Evolutionary conservation across 2,329 filamentous ascomycete genomes (phyloP).

Genomic region (Fusarium hostae): DNA sequence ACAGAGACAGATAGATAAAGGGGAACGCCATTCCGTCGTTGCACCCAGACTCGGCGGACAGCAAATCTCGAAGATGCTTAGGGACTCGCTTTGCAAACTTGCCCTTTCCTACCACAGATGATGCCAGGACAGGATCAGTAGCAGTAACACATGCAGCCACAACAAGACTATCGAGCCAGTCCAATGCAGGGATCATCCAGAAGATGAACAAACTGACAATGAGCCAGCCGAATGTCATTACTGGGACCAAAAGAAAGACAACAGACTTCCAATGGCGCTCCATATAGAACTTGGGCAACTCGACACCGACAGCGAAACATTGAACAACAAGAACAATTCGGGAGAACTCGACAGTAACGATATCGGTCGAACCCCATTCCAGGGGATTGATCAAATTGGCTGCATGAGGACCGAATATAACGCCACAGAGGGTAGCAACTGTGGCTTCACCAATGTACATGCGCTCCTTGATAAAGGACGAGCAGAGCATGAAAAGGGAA

Average conservation of each 20-base stretch:
- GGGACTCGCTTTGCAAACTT: conserved; percentile 98
- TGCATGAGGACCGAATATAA: conserved; percentile 89
- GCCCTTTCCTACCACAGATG: conserved; percentile 97
- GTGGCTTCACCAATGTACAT: conserved; percentile 99
- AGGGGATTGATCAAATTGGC: conserved; percentile 81
- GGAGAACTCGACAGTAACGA: conserved; percentile 89
- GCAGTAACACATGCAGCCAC: conserved; percentile 95
- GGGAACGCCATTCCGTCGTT: conserved; percentile 99
- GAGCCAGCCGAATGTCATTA: conserved; percentile 98
- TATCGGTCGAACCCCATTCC: conserved; percentile 84
- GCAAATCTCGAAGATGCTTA: conserved; percentile 93
- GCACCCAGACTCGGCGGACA: conserved; percentile 97
- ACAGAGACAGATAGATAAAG: conserved; percentile 92
- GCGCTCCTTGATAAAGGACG: conserved; percentile 96
- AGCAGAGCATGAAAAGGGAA: conserved; percentile 97
- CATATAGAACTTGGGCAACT: conserved; percentile 95
- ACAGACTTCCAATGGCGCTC: conserved; percentile 97
- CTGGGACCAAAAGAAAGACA: conserved; percentile 84
- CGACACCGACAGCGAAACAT: conserved; percentile 91
- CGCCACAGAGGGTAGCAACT: conserved; percentile 86
- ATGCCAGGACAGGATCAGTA: conserved; percentile 95
- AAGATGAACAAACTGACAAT: conserved; percentile 93
- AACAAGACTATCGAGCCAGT: conserved; percentile 89
- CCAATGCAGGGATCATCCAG: conserved; percentile 83
- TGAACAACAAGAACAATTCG: conserved; percentile 91